These are phyloP conservation scores for Colletotrichum viniferum DNA, from an alignment of 2,329 filamentous ascomycete species.

Conservation along the genomic window DNA sequence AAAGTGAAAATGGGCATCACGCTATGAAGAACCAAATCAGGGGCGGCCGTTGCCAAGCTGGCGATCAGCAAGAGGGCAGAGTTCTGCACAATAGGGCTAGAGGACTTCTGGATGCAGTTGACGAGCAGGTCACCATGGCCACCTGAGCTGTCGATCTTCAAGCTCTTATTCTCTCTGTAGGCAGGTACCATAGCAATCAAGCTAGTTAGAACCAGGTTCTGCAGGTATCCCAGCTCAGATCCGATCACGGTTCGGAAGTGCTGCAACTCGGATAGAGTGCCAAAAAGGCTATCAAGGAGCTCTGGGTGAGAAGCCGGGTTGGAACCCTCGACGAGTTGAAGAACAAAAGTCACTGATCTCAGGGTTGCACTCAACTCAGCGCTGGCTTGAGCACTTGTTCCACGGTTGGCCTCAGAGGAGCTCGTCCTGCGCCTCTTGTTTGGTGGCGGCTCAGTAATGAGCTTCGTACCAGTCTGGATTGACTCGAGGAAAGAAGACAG, in stretches of 20 bases:
- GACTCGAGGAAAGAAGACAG: conserved; percentile 75
- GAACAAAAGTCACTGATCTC: conserved; percentile 80
- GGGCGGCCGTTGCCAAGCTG: conserved; percentile 82
- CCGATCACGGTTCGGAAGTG: conserved; percentile 81
- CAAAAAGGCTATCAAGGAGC: conserved; percentile 80
- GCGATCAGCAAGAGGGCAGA: conserved; percentile 87
- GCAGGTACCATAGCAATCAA: conserved; percentile 83
- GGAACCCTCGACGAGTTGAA: conserved; percentile 86
- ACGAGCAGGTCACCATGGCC: conserved; percentile 91
- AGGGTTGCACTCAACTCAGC: conserved; percentile 71
- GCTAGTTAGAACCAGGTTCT: conserved; percentile 82
- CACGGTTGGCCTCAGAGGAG: conserved; percentile 68
- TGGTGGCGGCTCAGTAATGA: conserved; percentile 73
- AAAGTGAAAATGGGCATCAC: conserved; percentile 99
- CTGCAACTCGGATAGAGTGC: conserved; percentile 84
- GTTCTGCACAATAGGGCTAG: conserved; percentile 93
- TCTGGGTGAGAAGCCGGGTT: conserved; percentile 76
- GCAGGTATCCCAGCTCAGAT: conserved; percentile 88
- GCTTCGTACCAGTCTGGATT: conserved; percentile 74
- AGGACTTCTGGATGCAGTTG: conserved; percentile 89
- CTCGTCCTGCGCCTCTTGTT: conserved; percentile 83
- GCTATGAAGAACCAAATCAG: conserved; percentile 91
- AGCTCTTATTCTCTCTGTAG: conserved; percentile 63
- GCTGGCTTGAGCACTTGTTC: conserved; percentile 64
- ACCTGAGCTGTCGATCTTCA: conserved; percentile 76